A percentile compares a stretch with the other conserved stretches of the same genome.
These are phyloP conservation scores for Oryza meridionalis DNA, from an alignment of 176 grass and related monocot genomes.

Conservation along the genomic window DNA sequence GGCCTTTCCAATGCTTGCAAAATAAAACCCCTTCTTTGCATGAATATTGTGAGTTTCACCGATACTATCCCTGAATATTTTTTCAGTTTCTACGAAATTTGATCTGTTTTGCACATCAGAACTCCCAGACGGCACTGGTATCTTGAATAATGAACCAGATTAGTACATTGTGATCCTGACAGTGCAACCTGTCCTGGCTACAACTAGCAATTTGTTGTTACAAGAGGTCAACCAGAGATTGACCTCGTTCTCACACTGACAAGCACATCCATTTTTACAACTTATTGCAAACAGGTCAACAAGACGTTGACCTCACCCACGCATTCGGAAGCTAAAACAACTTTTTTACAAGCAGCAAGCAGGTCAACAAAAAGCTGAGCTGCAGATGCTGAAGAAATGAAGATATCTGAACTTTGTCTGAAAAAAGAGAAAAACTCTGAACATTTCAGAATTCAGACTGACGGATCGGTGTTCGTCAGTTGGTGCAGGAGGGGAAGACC, in stretches of 20 bases:
- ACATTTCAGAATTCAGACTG: background rate
- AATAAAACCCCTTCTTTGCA: background rate
- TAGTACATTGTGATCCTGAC: background rate
- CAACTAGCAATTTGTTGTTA: background rate
- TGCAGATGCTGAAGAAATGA: background rate
- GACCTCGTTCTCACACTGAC: conserved; percentile 11
- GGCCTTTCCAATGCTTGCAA: background rate
- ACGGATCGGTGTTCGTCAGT: background rate
- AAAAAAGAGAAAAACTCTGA: background rate
- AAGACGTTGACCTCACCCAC: background rate
- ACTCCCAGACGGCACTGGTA: background rate
- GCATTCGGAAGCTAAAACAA: background rate
- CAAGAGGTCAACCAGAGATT: conserved; percentile 6
- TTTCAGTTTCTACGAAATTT: background rate
- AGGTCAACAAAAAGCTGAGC: conserved; percentile 11
- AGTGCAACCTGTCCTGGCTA: background rate
- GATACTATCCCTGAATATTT: background rate
- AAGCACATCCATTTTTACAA: background rate
- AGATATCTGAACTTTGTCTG: background rate
- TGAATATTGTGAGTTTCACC: background rate
- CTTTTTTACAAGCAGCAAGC: background rate
- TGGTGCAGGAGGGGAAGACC: conserved; percentile 47
- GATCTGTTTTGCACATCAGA: background rate
- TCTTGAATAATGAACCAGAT: background rate
- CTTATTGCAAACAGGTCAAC: background rate